phyloP scores from a whole-genome alignment of 768 basidiomycete species.

The Phanerodontia chrysosporium region DNA sequence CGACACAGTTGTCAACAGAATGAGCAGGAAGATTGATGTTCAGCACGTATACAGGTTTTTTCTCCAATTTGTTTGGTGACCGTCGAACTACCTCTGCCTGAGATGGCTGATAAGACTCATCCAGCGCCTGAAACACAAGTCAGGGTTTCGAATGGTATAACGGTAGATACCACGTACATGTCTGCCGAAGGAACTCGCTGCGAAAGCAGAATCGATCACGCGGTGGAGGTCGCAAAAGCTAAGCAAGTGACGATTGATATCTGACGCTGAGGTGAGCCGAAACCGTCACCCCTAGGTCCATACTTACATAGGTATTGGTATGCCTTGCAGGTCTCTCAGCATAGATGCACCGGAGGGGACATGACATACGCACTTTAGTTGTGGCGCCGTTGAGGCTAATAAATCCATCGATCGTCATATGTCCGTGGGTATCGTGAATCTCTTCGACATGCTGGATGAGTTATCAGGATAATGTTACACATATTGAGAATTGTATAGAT shows the following conservation, averaged over 20 bases:
- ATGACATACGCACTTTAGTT: constrained; percentile 64
- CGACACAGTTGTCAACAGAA: constrained; percentile 73
- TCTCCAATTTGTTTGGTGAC: constrained; percentile 76
- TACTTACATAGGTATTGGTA: constrained; percentile 85
- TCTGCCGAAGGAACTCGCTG: constrained; percentile 67
- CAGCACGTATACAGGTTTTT: constrained; percentile 79
- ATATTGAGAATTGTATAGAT: constrained; percentile 13
- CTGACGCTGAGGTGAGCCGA: constrained; percentile 46
- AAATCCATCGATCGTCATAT: constrained; percentile 70
- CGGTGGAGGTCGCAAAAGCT: constrained; percentile 63
- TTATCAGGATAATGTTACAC: not conserved
- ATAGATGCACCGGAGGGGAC: too few relatives aligned
- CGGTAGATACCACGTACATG: constrained; percentile 42
- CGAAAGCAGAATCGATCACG: constrained; percentile 61
- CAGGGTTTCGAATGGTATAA: not conserved
- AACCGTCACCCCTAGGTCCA: too few relatives aligned
- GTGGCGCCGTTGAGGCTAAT: constrained; percentile 73
- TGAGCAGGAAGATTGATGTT: constrained; percentile 63
- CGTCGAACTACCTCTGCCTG: constrained; percentile 42
- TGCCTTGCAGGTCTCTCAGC: too few relatives aligned
- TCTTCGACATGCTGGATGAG: constrained; percentile 60
- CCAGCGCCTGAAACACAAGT: constrained; percentile 47
- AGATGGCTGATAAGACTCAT: constrained; percentile 54
- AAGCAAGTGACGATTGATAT: constrained; percentile 76
- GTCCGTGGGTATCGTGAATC: constrained; percentile 45